Base-by-base conservation (phyloP, 1,284 basidiomycete species). In the Psilocybe mexicana region DNA sequence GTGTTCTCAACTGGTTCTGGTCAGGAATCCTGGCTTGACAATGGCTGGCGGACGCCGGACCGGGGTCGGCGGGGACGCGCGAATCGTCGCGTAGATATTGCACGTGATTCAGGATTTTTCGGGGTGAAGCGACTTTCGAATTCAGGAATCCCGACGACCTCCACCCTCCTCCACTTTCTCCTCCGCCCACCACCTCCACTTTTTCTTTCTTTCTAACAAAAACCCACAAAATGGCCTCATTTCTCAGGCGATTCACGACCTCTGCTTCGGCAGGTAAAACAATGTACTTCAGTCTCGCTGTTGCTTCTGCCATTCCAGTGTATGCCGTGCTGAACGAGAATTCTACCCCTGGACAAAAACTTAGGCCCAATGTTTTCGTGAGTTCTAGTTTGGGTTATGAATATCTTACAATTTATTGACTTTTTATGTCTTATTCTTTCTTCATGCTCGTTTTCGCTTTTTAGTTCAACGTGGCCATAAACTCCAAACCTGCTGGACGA, bases 381-480 rank as follows among this genome's bases (percentile, higher is more conserved):
- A 43, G 66, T 63, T 28, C 43, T 51, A 18, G 18, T 43, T 33
- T 45, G 40, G 10, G 28, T 43, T 46, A 28, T 50, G 23, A 7
- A 35, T 8, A 12, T 10, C 30, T 8, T 33, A 33, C 5, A 33
- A 33, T 8, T 8, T 33, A 8, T 33, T 8, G 4, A 33, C 4
- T 8, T 33, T 6, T 0, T 33, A 8, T 6, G 8, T 33, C 30
- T 33, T 33, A 6, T 54, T 46, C 55, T 23, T 18, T n/a, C 2
- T 8, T 24, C n/a, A 10, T 23, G 35, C 26, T 43, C 35, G 44
- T 47, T 36, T 35, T 55, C 14, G 35, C 54, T 46, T 3, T 44
- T 26, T 28, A 90, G 87, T 96, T 97, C 69, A 93, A 97, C 69
- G 78, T 73, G 26, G 77, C 85, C 7, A 90, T 96, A 67, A 84